Evolutionary conservation across 1,284 basidiomycete genomes (phyloP), one percentile per base, ranked within the genome.

Genomic region (Neolentinus lepideus): DNA sequence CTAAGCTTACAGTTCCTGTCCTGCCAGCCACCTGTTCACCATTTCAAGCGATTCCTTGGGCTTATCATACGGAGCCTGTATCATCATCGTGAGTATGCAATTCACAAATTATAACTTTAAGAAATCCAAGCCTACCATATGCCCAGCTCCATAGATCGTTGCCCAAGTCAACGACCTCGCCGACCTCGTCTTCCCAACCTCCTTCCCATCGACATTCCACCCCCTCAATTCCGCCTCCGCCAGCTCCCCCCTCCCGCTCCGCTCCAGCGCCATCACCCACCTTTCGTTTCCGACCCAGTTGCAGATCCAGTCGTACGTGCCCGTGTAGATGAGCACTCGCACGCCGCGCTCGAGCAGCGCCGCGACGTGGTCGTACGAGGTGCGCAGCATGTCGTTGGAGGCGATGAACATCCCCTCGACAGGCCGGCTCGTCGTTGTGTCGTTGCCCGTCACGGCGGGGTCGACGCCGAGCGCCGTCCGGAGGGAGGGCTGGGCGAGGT

Each of bases 261-360:
- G 87, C 59, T 81, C 76, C 60, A 88, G 71, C 2, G 64, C 63
- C 53, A 76, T 65, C 27, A 80, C 80, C 83, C 83, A 85, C 16
- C 72, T 67, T 62, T 84, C 78, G 62, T 88, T 88, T 3, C 81
- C 85, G 14, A 88, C 66, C 75, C 83, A 83, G 65, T 86, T 87
- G 63, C 84, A 85, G 56, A 85, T 81, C 72, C 76, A 85, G 64
- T 88, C 85, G 54, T 81, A 79, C 6, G 74, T 75, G 1, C 85
- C 86, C 1, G 82, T 83, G 59, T 88, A 88, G 56, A 89, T 81
- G 16, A 92, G 75, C 1, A 85, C 81, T 2, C 77, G 70, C 22
- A 92, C 71, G 0, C 80, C 81, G 19, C 86, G 77, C 62, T 92
- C 88, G 16, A 92, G 77, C 35, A 92, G 75, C 1, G 73, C 79